These are phyloP conservation scores for Teunomyces barrocoloradensis DNA, from an alignment of 805 yeast genomes.

Conservation along the genomic window DNA sequence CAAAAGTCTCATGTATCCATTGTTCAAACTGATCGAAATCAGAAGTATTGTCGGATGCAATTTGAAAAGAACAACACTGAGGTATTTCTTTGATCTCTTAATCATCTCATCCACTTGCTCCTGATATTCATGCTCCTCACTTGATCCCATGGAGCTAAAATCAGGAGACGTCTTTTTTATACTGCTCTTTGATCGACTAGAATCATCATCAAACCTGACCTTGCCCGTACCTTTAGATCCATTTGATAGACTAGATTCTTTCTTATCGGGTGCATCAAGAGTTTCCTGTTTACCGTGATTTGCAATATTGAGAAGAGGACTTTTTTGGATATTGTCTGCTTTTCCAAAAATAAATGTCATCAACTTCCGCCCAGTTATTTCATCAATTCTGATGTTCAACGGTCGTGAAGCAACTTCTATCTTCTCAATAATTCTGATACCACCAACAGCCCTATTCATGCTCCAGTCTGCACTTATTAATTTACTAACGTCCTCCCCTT, in stretches of 20 bases:
- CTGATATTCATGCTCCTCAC: constrained; percentile 16
- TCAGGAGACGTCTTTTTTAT: not conserved
- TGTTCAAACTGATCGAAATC: constrained; percentile 35
- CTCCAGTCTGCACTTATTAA: constrained; percentile 39
- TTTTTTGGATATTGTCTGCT: constrained; percentile 20
- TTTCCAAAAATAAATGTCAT: constrained; percentile 34
- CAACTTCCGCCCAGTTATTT: constrained; percentile 37
- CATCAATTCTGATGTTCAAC: constrained; percentile 37
- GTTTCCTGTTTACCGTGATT: constrained; percentile 8
- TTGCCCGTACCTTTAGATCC: constrained; percentile 12
- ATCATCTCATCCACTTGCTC: constrained; percentile 59
- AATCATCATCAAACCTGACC: constrained; percentile 7
- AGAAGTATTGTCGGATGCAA: constrained; percentile 24
- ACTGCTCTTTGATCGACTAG: not conserved
- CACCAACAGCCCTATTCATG: constrained; percentile 42
- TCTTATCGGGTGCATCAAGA: constrained; percentile 7
- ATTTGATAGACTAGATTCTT: constrained; percentile 10
- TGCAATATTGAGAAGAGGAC: constrained; percentile 14
- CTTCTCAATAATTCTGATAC: constrained; percentile 39
- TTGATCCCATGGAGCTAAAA: not conserved
- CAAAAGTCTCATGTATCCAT: constrained; percentile 33
- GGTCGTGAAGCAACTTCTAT: constrained; percentile 38
- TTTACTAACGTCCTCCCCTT: constrained; percentile 9
- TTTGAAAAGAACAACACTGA: constrained; percentile 61
- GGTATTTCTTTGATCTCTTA: constrained; percentile 66